A percentile compares a stretch with the other conserved stretches of the same genome.
Evolutionary conservation across 192 early-diverging fungal genomes (phyloP).

Genomic region (Phycomyces nitens): DNA sequence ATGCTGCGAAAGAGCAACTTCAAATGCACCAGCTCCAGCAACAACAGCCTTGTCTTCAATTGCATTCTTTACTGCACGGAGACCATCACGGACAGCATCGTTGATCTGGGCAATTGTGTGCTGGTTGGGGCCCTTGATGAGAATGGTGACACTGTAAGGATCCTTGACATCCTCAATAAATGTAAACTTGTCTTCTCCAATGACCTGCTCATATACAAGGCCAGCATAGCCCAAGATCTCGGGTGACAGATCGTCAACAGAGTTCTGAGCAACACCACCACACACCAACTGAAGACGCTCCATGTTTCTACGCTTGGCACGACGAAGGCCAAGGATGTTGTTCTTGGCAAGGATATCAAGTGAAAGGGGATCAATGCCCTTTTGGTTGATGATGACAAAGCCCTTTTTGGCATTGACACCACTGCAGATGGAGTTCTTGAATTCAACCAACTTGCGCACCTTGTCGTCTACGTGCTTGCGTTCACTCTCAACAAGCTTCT

Average conservation of each 20-base stretch:
- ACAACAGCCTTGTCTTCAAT: constrained; percentile 90
- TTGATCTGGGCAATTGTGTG: constrained; percentile 94
- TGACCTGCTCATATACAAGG: constrained; percentile 90
- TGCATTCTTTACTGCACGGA: constrained; percentile 97
- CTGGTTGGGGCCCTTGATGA: constrained; percentile 93
- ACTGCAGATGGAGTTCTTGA: constrained; percentile 93
- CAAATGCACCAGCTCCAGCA: constrained; percentile 95
- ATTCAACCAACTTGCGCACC: constrained; percentile 90
- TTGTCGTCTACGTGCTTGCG: constrained; percentile 93
- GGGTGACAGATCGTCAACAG: constrained; percentile 90
- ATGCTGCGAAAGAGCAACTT: constrained; percentile 83
- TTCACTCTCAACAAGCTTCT: constrained; percentile 97
- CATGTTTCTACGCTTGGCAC: constrained; percentile 99
- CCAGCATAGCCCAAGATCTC: constrained; percentile 88
- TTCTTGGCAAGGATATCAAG: constrained; percentile 96
- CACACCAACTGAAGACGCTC: constrained; percentile 95
- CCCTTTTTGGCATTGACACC: constrained; percentile 75
- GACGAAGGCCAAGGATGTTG: constrained; percentile 87
- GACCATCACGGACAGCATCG: constrained; percentile 96
- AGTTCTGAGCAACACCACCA: constrained; percentile 95
- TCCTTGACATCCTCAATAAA: constrained; percentile 95
- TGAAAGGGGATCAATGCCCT: constrained; percentile 97
- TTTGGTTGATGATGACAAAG: constrained; percentile 98
- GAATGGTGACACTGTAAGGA: constrained; percentile 86
- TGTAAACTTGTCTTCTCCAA: constrained; percentile 97